Base-by-base conservation (phyloP, 768 basidiomycete genomes). In the Thelephora ganbajun region DNA sequence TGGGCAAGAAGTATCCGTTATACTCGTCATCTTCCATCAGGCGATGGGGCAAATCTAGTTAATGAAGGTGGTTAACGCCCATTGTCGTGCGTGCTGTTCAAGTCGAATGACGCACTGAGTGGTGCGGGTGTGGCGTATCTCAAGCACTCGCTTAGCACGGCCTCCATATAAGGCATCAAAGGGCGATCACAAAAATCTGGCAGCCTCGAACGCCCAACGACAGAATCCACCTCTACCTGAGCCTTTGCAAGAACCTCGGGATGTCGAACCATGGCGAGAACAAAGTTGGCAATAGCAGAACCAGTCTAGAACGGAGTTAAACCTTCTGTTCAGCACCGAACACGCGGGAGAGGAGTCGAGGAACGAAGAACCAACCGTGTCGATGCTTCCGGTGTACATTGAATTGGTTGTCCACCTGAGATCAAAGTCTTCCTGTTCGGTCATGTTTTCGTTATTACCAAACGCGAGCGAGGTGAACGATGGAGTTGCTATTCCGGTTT, bases 141-240 rank as follows among this genome's bases (percentile, higher is more conserved):
- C n/a, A 54, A 22, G n/a, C 51, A 51, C 46, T 61, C 60, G 16
- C 58, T 58, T 2, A 45, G 22, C 13, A 59, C 26, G 2, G 56
- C 56, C 9, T 42, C 26, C 12, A 58, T 39, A 43, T 61, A 61
- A 2, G 56, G 53, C 23, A 61, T 45, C 12, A 47, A 43, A 5
- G 5, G 44, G 4, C 37, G 37, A 35, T 61, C 60, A 2, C 49
- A 46, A 30, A 57, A 45, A 6, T 36, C 45, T 1, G 60, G 60
- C 0, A 59, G 44, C 13, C 56, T 51, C 18, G 53, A 45, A 16
- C 2, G 35, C 6, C 56, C 54, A 4, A 60, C 45, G 1, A 56
- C 56, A 7, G 45, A 18, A 45, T 56, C 54, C 5, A 56, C 35
- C 35, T 54, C 54, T 1, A 12, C 42, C 23, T 54, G 54, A 11